Percentiles rank a stretch among this genome's conserved stretches.
Evolutionary conservation across 177 flowering plant species (phyloP).

Genomic region (Vitis hybrid): DNA sequence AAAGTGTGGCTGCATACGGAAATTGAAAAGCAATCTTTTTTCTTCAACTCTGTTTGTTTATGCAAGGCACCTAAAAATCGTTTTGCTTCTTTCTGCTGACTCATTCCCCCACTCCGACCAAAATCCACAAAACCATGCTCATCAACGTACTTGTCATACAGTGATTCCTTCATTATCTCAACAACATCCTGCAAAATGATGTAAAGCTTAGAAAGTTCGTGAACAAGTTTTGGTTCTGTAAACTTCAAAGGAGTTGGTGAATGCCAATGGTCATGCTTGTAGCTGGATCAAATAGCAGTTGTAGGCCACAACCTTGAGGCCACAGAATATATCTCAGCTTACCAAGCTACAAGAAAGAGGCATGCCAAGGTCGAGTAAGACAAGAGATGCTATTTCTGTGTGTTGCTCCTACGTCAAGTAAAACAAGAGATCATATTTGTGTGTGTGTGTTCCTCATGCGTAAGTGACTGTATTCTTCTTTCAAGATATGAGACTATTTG

Average conservation of each 20-base stretch:
- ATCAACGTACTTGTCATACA: constrained; percentile 91
- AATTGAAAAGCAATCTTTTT: constrained; percentile 88
- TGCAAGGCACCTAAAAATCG: constrained; percentile 82
- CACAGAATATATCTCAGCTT: too few species aligned
- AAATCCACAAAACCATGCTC: constrained; percentile 95
- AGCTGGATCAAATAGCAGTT: neutral
- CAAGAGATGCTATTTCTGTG: too few species aligned
- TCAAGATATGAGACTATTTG: too few species aligned
- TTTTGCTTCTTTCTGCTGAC: constrained; percentile 94
- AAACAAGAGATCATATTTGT: too few species aligned
- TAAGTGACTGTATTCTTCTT: too few species aligned
- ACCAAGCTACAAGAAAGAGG: too few species aligned
- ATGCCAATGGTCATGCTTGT: neutral
- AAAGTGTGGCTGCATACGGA: constrained; percentile 50
- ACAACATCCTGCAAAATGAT: constrained; percentile 77
- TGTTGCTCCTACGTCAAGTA: too few species aligned
- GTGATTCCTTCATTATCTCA: constrained; percentile 95
- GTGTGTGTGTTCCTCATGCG: too few species aligned
- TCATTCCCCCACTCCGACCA: constrained; percentile 98
- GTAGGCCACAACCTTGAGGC: too few species aligned
- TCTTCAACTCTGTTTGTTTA: constrained; percentile 82
- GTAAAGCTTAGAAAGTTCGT: neutral
- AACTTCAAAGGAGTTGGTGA: neutral
- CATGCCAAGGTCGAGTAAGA: too few species aligned
- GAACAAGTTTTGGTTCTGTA: neutral